phyloP scores from a whole-genome alignment of 176 grass and related monocot species.

The Alloteropsis semialata region DNA sequence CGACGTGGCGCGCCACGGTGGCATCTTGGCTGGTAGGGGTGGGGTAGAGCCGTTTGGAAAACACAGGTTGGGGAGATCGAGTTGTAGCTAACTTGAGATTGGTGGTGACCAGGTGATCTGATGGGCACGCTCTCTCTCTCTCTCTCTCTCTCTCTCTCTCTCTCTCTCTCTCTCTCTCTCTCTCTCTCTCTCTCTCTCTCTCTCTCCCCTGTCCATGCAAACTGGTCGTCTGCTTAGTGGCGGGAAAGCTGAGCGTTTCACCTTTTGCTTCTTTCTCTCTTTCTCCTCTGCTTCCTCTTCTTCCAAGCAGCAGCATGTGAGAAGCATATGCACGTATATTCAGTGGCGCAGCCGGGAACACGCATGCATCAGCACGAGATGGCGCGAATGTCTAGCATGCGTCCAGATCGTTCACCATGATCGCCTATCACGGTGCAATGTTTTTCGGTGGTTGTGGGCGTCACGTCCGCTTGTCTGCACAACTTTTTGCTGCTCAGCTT shows the following conservation, averaged over 20 bases:
- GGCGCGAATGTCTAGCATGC: not conserved
- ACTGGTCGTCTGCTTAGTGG: not conserved
- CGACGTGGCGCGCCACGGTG: not conserved
- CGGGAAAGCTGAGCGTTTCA: not conserved
- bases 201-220: conserved; percentile 9
- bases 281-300: not conserved
- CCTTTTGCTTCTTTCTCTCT: not conserved
- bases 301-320: not conserved
- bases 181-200: not conserved
- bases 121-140: not conserved
- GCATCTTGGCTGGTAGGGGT: not conserved
- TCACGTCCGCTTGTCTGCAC: not conserved
- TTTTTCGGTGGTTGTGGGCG: not conserved
- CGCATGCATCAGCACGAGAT: not conserved
- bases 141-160: not conserved
- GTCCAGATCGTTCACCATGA: not conserved
- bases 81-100: not conserved
- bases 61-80: conserved; percentile 4
- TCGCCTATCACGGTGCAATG: not conserved
- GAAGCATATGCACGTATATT: conserved; percentile 25
- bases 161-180: not conserved
- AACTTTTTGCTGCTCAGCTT: not conserved
- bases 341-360: not conserved
- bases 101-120: not conserved
- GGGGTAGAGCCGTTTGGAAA: not conserved